Conservation (phyloP, 148 eudicot species). For the Bassia scoparia region DNA sequence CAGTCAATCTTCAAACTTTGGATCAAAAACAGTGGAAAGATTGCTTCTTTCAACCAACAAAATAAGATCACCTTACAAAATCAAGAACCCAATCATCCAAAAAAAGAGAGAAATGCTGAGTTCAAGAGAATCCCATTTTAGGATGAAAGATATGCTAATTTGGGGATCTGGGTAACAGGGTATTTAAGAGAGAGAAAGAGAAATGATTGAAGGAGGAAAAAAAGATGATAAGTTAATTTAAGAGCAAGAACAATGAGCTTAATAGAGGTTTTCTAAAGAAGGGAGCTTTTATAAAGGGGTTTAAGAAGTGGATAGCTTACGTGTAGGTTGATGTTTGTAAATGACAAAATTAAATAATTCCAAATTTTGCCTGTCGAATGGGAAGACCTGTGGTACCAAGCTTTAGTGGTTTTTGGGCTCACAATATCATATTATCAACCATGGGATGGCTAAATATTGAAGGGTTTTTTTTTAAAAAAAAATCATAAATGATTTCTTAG, state of each 20-base stretch:
- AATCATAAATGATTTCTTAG: no score
- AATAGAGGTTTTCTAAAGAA: slow-evolving; percentile 1
- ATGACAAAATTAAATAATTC: neutral
- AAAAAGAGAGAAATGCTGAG: neutral
- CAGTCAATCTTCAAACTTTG: neutral
- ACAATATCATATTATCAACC: slow-evolving; percentile 6
- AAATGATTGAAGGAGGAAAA: slow-evolving; percentile 1
- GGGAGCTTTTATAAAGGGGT: neutral
- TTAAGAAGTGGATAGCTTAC: slow-evolving; percentile 11
- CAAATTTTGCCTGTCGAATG: slow-evolving; percentile 16
- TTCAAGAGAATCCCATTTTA: neutral
- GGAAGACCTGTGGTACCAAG: slow-evolving; percentile 21
- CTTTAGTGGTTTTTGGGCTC: slow-evolving; percentile 12
- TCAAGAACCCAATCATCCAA: neutral
- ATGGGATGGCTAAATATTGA: neutral
- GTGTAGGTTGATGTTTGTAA: slow-evolving; percentile 10
- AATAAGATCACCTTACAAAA: neutral
- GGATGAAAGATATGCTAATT: neutral
- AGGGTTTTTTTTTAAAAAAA: no score
- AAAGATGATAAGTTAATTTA: neutral
- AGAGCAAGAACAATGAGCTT: slow-evolving; percentile 9
- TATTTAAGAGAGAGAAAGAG: neutral
- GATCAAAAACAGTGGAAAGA: neutral
- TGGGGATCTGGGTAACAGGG: neutral
- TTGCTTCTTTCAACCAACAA: neutral